These are phyloP conservation scores for Solanum appendiculatum DNA, from an alignment of 257 asterid genomes.

Conservation along the genomic window DNA sequence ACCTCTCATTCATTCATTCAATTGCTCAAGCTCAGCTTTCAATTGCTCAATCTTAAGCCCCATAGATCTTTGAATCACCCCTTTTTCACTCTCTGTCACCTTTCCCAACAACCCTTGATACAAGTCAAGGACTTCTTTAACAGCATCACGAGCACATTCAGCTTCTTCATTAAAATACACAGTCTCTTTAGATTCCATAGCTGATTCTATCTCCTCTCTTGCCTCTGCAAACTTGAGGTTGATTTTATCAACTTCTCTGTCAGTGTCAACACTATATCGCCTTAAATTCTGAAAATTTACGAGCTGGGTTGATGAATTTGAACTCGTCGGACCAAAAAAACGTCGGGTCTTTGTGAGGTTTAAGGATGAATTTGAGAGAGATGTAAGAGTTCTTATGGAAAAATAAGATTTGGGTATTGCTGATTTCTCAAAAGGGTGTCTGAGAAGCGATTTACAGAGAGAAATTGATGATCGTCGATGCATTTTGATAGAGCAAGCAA, in stretches of 20 bases:
- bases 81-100: slow-evolving; percentile 52
- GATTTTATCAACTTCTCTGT: slow-evolving; percentile 65
- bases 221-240: slow-evolving; percentile 98
- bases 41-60: slow-evolving; percentile 95
- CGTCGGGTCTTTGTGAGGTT: slow-evolving; percentile 8
- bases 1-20: slow-evolving; percentile 50
- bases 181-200: slow-evolving; percentile 91
- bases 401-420: slow-evolving; percentile 20
- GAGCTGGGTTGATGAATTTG: slow-evolving; percentile 18
- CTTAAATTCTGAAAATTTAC: slow-evolving; percentile 17
- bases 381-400: slow-evolving; percentile 2
- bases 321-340: slow-evolving; percentile 10
- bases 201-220: slow-evolving; percentile 93
- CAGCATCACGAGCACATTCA: slow-evolving; percentile 90
- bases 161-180: slow-evolving; percentile 94
- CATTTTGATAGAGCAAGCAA: slow-evolving; percentile 26
- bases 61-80: slow-evolving; percentile 77
- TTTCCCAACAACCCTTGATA: slow-evolving; percentile 46
- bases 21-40: slow-evolving; percentile 81
- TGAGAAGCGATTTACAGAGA: slow-evolving; percentile 23
- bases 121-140: slow-evolving; percentile 58
- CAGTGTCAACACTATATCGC: slow-evolving; percentile 46
- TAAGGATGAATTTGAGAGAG: slow-evolving; percentile 3
- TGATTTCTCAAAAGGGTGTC: slow-evolving; percentile 19
- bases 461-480: slow-evolving; percentile 35